Conservation (phyloP, 2,329 filamentous ascomycete genomes). For the Cladosporium sp. region DNA sequence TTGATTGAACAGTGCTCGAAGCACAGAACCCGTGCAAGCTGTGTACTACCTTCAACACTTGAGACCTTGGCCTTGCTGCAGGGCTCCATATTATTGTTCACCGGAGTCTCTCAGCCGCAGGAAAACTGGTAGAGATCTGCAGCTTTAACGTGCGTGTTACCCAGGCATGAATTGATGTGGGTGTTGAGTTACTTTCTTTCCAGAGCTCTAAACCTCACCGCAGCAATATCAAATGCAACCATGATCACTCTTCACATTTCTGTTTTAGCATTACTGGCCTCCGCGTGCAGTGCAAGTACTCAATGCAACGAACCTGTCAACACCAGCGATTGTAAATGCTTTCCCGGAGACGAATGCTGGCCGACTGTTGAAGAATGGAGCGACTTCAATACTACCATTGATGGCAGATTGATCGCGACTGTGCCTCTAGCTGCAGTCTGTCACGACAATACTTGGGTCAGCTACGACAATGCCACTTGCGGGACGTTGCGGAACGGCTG, state of each 20-base stretch:
- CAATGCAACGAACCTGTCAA: background rate
- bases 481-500: constrained; percentile 5
- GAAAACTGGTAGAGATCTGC: background rate
- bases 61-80: background rate
- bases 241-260: background rate
- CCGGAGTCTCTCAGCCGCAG: background rate
- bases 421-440: constrained; percentile 57
- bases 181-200: background rate
- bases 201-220: background rate
- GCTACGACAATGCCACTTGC: constrained; percentile 16
- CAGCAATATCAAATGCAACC: background rate
- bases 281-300: background rate
- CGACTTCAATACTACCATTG: constrained; percentile 54
- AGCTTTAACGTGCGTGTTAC: background rate
- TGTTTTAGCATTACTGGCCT: background rate
- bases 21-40: background rate
- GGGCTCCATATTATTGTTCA: background rate
- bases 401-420: constrained; percentile 55
- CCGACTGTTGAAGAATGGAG: constrained; percentile 52
- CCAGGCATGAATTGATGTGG: background rate
- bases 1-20: background rate
- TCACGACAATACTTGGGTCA: constrained; percentile 42
- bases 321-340: constrained; percentile 39
- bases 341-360: constrained; percentile 59
- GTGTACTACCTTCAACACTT: background rate